These are phyloP conservation scores for Sporothrix variecibatus DNA, from an alignment of 2,329 filamentous ascomycete species.

Conservation along the genomic window DNA sequence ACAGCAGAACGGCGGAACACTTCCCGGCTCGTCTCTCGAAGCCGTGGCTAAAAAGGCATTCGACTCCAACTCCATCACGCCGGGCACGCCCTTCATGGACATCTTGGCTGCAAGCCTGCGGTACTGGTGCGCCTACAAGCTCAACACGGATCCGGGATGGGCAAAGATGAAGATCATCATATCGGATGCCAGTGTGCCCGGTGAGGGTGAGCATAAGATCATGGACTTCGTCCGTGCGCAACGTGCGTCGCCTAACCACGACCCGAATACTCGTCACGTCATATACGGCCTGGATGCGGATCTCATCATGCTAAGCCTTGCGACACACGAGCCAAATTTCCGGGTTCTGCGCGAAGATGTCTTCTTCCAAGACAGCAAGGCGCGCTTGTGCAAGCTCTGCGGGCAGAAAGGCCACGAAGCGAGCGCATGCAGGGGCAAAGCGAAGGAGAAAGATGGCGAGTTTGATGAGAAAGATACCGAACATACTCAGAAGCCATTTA, in stretches of 20 bases:
- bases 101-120: slow-evolving; percentile 85
- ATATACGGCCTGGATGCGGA: slow-evolving; percentile 98
- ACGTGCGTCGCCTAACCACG: slow-evolving; percentile 82
- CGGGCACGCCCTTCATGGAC: slow-evolving; percentile 98
- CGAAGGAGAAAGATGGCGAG: slow-evolving; percentile 76
- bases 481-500: slow-evolving; percentile 81
- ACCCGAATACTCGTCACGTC: slow-evolving; percentile 96
- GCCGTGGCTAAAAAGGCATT: slow-evolving; percentile 82
- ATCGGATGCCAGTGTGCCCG: slow-evolving; percentile 94
- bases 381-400: slow-evolving; percentile 81
- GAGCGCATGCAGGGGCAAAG: slow-evolving; percentile 77
- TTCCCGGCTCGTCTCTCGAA: slow-evolving; percentile 63
- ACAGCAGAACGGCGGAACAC: slow-evolving; percentile 69
- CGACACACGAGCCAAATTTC: slow-evolving; percentile 96
- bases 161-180: slow-evolving; percentile 96
- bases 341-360: slow-evolving; percentile 95
- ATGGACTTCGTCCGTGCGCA: slow-evolving; percentile 98
- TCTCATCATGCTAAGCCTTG: slow-evolving; percentile 96
- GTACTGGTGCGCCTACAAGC: slow-evolving; percentile 97
- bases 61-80: slow-evolving; percentile 85
- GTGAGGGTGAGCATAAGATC: slow-evolving; percentile 98
- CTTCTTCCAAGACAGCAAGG: slow-evolving; percentile 84
- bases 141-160: slow-evolving; percentile 96
- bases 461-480: slow-evolving; percentile 78
- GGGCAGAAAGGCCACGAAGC: slow-evolving; percentile 91